Evolutionary conservation across 73 alveolate species (phyloP).

Genomic region (Vitrella brassicaformis): DNA sequence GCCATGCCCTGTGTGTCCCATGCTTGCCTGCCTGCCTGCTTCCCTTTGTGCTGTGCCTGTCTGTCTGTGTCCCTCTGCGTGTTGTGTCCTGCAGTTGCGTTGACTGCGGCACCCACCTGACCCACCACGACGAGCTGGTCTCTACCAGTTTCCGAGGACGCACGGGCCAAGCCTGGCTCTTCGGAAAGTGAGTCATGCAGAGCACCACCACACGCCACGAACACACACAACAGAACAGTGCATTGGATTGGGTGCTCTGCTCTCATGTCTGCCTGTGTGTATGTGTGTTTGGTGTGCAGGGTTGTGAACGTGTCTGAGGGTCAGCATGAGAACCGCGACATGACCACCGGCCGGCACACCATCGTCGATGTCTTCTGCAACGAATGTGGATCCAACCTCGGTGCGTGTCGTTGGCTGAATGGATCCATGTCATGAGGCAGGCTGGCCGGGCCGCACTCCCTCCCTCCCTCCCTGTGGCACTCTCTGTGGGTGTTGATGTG

Average conservation of each 20-base stretch:
- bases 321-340: conserved; percentile 46
- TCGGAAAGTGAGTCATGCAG: not conserved
- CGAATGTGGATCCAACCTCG: conserved; percentile 47
- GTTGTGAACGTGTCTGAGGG: conserved; percentile 47
- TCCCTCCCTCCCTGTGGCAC: not conserved
- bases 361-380: conserved; percentile 61
- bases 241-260: not conserved
- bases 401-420: conserved; percentile 56
- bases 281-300: not conserved
- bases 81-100: not conserved
- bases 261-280: not conserved
- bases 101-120: not conserved
- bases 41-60: too few relatives aligned
- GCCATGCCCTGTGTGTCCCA: not conserved
- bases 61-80: too few relatives aligned
- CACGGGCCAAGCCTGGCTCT: not conserved
- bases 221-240: too few relatives aligned
- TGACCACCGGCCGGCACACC: conserved; percentile 67
- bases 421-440: conserved; percentile 43
- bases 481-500: not conserved
- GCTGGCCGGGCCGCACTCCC: too few relatives aligned
- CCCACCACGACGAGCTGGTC: not conserved
- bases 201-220: too few relatives aligned
- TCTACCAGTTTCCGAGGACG: not conserved
- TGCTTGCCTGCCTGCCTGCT: not conserved